Evolutionary conservation across 805 yeast genomes (phyloP).

Genomic region (Saccharomycopsis oosterbeekiorum): DNA sequence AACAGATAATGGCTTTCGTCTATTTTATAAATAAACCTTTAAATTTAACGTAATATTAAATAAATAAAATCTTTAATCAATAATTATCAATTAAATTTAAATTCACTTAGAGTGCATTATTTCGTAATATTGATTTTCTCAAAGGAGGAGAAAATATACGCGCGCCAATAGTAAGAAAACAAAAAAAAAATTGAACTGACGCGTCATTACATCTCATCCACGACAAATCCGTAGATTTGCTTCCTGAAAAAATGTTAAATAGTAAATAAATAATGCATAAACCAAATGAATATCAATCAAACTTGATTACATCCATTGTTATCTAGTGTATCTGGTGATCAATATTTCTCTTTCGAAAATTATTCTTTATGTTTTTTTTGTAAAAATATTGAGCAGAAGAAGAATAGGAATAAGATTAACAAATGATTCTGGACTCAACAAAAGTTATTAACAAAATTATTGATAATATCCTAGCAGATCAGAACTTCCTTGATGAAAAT

Average conservation of each 20-base stretch:
- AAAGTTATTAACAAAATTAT: constrained; percentile 9
- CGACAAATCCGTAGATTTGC: background rate
- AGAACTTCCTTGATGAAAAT: constrained; percentile 7
- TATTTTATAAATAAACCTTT: background rate
- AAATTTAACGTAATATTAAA: background rate
- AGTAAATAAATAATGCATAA: no score
- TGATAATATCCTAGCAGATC: constrained; percentile 8
- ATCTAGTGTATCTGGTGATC: no score
- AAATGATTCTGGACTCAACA: constrained; percentile 1
- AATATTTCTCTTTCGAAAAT: no score
- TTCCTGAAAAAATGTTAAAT: background rate
- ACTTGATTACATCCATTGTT: no score
- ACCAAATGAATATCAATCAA: no score
- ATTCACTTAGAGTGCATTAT: no score
- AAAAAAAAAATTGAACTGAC: no score
- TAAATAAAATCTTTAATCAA: background rate
- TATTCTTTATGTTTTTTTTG: no score
- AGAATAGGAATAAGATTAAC: background rate
- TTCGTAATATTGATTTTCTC: no score
- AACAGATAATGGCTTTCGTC: background rate
- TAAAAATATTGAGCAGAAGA: background rate
- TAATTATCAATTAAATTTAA: no score
- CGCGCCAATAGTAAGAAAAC: background rate
- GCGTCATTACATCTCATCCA: background rate
- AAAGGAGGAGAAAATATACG: background rate